Conservation (phyloP, 352 stramenopile species). For the Globisporangium alternatum region DNA sequence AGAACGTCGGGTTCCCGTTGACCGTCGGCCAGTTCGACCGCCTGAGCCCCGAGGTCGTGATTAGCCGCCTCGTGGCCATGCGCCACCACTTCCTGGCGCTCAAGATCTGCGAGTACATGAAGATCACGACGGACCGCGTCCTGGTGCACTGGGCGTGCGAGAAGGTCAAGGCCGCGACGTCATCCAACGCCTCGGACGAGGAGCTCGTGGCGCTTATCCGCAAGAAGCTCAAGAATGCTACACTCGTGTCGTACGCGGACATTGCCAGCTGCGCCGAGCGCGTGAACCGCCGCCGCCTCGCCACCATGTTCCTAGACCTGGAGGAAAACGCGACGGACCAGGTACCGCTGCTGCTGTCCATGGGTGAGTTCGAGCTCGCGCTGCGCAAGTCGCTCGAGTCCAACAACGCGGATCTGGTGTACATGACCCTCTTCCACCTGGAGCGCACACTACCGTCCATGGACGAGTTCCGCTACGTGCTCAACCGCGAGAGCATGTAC, state of each 20-base stretch:
- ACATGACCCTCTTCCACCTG: constrained; percentile 88
- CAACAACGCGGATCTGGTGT: constrained; percentile 88
- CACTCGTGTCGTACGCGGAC: constrained; percentile 77
- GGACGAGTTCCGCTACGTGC: constrained; percentile 78
- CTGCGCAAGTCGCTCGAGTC: constrained; percentile 87
- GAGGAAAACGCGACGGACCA: constrained; percentile 87
- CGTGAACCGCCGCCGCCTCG: constrained; percentile 76
- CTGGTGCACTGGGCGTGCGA: constrained; percentile 90
- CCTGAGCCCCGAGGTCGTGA: constrained; percentile 80
- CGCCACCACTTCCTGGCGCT: constrained; percentile 88
- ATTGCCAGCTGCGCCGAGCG: constrained; percentile 81
- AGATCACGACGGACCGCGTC: constrained; percentile 85
- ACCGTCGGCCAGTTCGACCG: constrained; percentile 82
- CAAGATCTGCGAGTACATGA: constrained; percentile 89
- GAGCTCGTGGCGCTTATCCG: constrained; percentile 81
- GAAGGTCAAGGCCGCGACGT: constrained; percentile 72
- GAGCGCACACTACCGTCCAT: constrained; percentile 75
- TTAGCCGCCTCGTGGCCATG: constrained; percentile 81
- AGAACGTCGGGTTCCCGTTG: constrained; percentile 76
- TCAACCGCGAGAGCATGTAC: constrained; percentile 72
- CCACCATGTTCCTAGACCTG: constrained; percentile 89
- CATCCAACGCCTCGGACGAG: constrained; percentile 54
- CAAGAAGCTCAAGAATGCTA: constrained; percentile 81
- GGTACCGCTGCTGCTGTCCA: constrained; percentile 86
- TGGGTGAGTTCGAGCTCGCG: constrained; percentile 90